These are phyloP conservation scores for Mucor lusitanicus DNA, from an alignment of 371 early-diverging fungal species.

Conservation along the genomic window DNA sequence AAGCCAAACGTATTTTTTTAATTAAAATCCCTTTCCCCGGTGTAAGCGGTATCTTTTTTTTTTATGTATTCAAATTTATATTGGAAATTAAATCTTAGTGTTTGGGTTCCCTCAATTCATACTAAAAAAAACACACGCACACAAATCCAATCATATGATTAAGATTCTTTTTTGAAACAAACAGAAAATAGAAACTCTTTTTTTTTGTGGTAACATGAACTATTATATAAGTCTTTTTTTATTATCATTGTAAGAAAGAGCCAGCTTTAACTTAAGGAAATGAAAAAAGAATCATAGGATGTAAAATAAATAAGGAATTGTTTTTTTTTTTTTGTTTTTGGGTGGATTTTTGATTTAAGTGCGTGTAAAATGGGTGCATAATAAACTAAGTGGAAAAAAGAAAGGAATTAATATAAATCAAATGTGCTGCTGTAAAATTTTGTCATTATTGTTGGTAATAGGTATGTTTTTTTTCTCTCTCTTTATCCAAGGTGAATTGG, in stretches of 20 bases:
- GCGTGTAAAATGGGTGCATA: neutral
- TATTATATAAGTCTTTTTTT: neutral
- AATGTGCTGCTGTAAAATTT: neutral
- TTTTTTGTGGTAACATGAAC: neutral
- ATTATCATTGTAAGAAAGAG: constrained; percentile 4
- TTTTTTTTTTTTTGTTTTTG: neutral
- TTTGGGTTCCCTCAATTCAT: neutral
- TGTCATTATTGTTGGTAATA: neutral
- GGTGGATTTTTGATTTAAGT: neutral
- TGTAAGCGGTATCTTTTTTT: constrained; percentile 1
- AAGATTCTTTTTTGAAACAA: neutral
- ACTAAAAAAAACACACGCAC: too few species aligned
- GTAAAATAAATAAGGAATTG: neutral
- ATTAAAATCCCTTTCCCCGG: constrained; percentile 6
- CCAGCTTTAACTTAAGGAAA: constrained; percentile 9
- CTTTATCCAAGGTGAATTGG: neutral
- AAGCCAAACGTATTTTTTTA: neutral
- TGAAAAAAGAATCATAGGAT: neutral
- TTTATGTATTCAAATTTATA: neutral
- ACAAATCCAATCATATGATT: neutral
- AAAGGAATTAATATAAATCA: neutral
- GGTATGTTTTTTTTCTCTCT: neutral
- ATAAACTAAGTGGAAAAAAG: neutral
- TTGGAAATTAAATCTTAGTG: neutral
- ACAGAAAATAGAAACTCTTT: constrained; percentile 19